These are phyloP conservation scores for Beauveria sp. DNA, from an alignment of 2,329 filamentous ascomycete genomes.

Conservation along the genomic window DNA sequence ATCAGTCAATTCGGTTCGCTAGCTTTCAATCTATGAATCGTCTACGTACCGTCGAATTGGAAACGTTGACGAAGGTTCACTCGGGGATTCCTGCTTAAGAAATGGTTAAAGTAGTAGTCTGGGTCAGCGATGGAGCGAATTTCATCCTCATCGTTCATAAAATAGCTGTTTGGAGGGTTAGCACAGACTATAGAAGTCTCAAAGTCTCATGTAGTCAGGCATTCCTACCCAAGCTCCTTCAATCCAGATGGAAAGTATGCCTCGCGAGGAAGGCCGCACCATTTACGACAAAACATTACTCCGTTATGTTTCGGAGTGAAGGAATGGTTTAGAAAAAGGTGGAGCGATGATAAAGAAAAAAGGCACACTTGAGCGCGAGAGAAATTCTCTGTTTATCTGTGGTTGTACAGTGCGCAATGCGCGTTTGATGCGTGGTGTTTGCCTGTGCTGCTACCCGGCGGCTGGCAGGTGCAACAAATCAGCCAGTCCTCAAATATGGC, in stretches of 20 bases:
- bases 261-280: conserved; percentile 63
- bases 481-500: not conserved
- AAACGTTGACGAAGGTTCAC: conserved; percentile 70
- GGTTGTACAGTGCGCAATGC: conserved; percentile 13
- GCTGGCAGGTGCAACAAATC: conserved; percentile 1
- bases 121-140: conserved; percentile 63
- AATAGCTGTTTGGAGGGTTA: conserved; percentile 51
- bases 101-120: conserved; percentile 66
- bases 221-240: conserved; percentile 57
- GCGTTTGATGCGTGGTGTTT: not conserved
- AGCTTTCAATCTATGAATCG: not conserved
- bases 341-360: not conserved
- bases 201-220: not conserved
- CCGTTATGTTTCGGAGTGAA: not conserved
- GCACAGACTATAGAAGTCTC: not conserved
- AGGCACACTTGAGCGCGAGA: conserved; percentile 13
- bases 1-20: not conserved
- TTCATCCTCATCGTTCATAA: conserved; percentile 67
- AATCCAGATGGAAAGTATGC: conserved; percentile 58
- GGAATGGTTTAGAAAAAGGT: not conserved
- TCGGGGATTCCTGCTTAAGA: conserved; percentile 63
- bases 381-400: conserved; percentile 11
- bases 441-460: not conserved
- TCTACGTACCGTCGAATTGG: conserved; percentile 58
- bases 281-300: conserved; percentile 67